phyloP scores from a whole-genome alignment of 495 filamentous ascomycete genomes.

The Annulohypoxylon stygium region DNA sequence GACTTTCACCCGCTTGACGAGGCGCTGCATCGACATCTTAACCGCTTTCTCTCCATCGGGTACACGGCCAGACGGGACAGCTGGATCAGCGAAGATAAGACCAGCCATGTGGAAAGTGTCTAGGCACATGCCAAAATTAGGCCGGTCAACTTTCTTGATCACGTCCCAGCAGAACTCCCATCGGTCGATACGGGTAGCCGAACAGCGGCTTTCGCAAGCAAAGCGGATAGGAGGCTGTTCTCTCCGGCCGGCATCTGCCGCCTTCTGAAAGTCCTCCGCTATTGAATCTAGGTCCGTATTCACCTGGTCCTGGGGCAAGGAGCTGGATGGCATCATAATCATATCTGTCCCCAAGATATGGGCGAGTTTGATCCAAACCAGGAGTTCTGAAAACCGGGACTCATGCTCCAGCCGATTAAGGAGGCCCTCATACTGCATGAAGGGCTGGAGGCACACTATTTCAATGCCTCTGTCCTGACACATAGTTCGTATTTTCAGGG shows the following conservation, averaged over 20 bases:
- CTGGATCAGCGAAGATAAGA: background rate
- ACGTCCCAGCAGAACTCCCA: background rate
- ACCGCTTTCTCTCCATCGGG: background rate
- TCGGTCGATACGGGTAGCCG: background rate
- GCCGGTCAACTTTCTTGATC: background rate
- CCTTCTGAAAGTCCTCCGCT: background rate
- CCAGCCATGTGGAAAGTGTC: background rate
- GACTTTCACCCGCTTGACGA: background rate
- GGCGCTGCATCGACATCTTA: background rate
- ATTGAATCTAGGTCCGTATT: background rate
- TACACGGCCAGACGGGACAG: background rate
- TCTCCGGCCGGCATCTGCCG: background rate
- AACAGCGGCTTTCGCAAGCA: background rate
- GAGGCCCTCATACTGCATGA: background rate
- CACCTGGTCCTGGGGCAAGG: background rate
- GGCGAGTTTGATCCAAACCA: background rate
- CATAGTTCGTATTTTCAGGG: background rate
- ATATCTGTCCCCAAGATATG: background rate
- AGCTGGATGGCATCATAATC: background rate
- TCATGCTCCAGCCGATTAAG: background rate
- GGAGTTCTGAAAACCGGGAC: background rate
- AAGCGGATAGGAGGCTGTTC: background rate
- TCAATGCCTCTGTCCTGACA: background rate
- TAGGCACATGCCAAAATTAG: background rate
- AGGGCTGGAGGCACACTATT: background rate